Evolutionary conservation across 2,329 filamentous ascomycete species (phyloP).

Genomic region (Diaporthe sp.): DNA sequence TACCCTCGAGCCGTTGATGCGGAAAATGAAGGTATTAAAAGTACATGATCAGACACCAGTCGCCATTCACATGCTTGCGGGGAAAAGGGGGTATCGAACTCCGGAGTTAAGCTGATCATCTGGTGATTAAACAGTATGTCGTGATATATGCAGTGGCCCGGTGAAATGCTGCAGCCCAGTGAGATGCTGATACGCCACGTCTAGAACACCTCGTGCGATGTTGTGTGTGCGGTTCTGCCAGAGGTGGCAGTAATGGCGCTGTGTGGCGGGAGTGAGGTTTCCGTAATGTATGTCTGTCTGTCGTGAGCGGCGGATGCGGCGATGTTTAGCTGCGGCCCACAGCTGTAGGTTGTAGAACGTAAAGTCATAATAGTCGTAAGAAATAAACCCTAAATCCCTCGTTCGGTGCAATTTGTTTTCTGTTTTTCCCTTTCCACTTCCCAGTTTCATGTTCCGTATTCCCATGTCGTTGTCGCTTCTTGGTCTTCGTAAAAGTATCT

Average conservation of each 20-base stretch:
- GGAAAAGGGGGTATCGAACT: conserved; percentile 37
- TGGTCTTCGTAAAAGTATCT: conserved; percentile 3
- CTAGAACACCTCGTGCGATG: background rate
- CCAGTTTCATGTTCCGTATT: conserved; percentile 33
- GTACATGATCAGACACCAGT: conserved; percentile 18
- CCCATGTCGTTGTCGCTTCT: background rate
- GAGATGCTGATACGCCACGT: conserved; percentile 1
- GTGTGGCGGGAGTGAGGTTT: background rate
- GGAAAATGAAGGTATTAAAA: conserved; percentile 20
- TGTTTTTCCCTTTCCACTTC: conserved; percentile 42
- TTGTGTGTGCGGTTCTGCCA: background rate
- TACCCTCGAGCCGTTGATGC: background rate
- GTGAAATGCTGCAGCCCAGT: conserved; percentile 14
- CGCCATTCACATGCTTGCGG: conserved; percentile 22
- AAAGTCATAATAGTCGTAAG: conserved; percentile 39
- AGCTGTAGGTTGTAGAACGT: conserved; percentile 35
- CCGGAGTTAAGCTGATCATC: conserved; percentile 20
- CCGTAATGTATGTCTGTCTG: conserved; percentile 2
- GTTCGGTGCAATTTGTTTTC: conserved; percentile 38
- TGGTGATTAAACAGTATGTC: conserved; percentile 37
- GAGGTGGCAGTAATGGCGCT: background rate
- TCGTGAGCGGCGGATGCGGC: background rate
- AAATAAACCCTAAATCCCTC: background rate
- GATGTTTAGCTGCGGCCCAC: conserved; percentile 18
- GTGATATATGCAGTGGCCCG: conserved; percentile 15